Conservation (phyloP, 1,139 yeast genomes). For the Candida tropicalis region DNA sequence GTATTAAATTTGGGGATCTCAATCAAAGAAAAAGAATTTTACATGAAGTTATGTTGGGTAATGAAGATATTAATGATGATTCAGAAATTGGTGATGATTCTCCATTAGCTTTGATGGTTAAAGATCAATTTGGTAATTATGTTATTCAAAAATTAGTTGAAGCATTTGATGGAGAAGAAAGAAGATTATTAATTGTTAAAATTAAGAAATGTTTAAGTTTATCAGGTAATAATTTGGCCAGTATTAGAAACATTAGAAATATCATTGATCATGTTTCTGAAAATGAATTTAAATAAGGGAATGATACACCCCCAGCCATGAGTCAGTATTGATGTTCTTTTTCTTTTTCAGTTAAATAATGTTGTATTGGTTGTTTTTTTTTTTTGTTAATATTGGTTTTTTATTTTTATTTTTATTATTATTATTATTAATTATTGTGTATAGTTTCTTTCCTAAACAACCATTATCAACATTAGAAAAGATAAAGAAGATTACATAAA, state of each 20-base stretch:
- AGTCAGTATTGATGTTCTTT: too few species aligned
- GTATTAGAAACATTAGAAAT: constrained; percentile 7
- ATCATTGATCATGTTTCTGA: constrained; percentile 5
- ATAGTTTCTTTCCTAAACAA: not conserved
- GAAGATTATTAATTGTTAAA: constrained; percentile 59
- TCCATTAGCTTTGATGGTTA: constrained; percentile 85
- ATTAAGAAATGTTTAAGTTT: constrained; percentile 57
- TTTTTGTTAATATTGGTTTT: not conserved
- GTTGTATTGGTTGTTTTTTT: too few species aligned
- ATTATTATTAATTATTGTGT: not conserved
- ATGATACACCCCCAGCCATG: too few species aligned
- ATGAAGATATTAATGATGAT: constrained; percentile 37
- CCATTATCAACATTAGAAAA: not conserved
- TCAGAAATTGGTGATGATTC: constrained; percentile 59
- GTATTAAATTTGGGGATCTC: constrained; percentile 72
- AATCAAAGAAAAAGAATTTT: constrained; percentile 66
- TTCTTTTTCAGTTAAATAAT: too few species aligned
- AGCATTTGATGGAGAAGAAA: constrained; percentile 63
- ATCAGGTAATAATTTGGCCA: constrained; percentile 7
- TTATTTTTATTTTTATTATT: not conserved
- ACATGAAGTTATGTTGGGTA: constrained; percentile 59
- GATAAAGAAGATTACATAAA: too few species aligned
- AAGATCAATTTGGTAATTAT: constrained; percentile 96
- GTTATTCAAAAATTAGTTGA: constrained; percentile 94
- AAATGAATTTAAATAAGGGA: not conserved